Evolutionary conservation across 257 asterid genomes (phyloP), one percentile per base, ranked within the genome.

Genomic region (Ophiorrhiza pumila): DNA sequence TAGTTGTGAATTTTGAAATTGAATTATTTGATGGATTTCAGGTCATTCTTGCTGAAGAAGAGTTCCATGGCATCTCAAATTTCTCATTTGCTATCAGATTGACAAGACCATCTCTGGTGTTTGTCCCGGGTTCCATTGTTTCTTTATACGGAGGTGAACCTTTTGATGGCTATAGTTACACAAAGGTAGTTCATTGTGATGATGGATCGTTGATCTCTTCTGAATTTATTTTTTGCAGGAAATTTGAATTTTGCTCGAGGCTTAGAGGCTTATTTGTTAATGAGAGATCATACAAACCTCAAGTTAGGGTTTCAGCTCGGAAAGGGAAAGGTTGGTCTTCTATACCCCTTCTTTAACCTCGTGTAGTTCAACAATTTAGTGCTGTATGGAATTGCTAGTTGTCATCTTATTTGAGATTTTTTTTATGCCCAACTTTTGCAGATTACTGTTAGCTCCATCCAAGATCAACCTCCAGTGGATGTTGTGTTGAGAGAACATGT

Each of bases 251-350:
- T 49, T 73, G 87, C 79, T 0, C 80, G 41, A 57, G 84, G 91
- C 17, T 72, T 93, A 31, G 80, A 83, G 42, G 57, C 86, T 12
- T 93, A 83, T 75, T 66, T 93, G 70, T 69, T 91, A 74, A 71
- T 55, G 78, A 88, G 97, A 72, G 98, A 93, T 78, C 82, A 82
- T 67, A 78, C 65, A 42, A 84, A 83, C 74, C 63, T 93, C 88
- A 91, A 85, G 83, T 73, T 81, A 1, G 95, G 89, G 69, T 93
- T 93, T 72, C 95, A 91, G 62, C 68, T 12, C 3, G 93, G 95
- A 52, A 83, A 91, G 31, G 98, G 94, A 5, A 89, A 83, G 80
- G 82, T 83, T 47, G 42, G 82, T 74, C 37, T 49, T 69, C 1
- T 29, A 7, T 39, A 11, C 74, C 7, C 20, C 25, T 42, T 55